Base-by-base conservation (phyloP, 2,329 filamentous ascomycete species). In the Penicillium palitans region DNA sequence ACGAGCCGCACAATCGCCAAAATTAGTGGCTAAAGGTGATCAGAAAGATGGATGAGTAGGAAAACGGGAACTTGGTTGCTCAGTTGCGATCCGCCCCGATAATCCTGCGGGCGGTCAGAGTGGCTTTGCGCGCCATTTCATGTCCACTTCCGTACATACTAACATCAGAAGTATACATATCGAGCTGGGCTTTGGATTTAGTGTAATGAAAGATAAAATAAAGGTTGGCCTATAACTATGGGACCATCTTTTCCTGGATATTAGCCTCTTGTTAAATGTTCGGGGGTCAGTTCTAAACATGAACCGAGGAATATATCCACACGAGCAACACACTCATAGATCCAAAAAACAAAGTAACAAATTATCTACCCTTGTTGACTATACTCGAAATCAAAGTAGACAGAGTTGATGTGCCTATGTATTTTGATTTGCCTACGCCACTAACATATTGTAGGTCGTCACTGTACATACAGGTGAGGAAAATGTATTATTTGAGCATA, bases 1-100 rank as follows among this genome's bases (percentile, higher is more conserved):
- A 70, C 79, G 77, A 72, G 79, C 80, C 76, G 76, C 74, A 73
- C 72, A 70, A 69, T 71, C 68, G 66, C 66, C 68, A 66, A 66
- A 59, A 59, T 64, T 60, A 62, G 63, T 65, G 66, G 62, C 55
- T 58, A 48, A 45, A 54, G 63, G 66, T 62, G 60, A 63, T 67
- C 61, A 64, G 57, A 62, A 61, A 61, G 59, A 61, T 66, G 59
- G 63, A 62, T 68, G 68, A 58, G 66, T 69, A 69, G 67, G 62
- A 55, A 65, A 68, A 66, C 65, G 67, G 63, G 68, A 72, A 71
- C 42, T 64, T 67, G 61, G 69, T 70, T 70, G 68, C 66, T 72
- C 72, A 55, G 58, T 74, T 72, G 72, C 71, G 72, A 72, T 73
- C 70, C 66, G 71, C 68, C 70, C 73, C 74, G 73, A 76, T 60